phyloP scores from a whole-genome alignment of 768 basidiomycete species.

The Lactarius sp. region DNA sequence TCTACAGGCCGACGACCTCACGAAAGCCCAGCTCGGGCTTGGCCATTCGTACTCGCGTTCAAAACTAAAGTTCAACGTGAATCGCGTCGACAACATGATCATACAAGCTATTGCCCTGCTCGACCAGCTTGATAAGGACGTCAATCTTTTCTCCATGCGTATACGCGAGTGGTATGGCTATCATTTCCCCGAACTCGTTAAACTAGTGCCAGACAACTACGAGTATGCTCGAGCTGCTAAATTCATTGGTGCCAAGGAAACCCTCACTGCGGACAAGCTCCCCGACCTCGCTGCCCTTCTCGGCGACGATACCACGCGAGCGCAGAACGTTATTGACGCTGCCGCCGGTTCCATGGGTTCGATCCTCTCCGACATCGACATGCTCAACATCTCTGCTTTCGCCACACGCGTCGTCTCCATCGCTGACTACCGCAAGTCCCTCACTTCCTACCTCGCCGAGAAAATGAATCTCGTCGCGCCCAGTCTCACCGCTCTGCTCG shows the following conservation, averaged over 20 bases:
- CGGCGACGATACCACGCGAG: slow-evolving; percentile 78
- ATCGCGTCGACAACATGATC: slow-evolving; percentile 98
- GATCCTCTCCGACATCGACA: slow-evolving; percentile 84
- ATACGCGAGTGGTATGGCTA: slow-evolving; percentile 99
- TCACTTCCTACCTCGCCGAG: slow-evolving; percentile 82
- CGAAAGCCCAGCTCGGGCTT: slow-evolving; percentile 91
- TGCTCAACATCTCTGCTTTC: slow-evolving; percentile 93
- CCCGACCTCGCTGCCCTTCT: slow-evolving; percentile 73
- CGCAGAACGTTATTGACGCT: slow-evolving; percentile 93
- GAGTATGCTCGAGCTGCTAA: slow-evolving; percentile 83
- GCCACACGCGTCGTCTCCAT: slow-evolving; percentile 87
- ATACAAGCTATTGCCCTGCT: slow-evolving; percentile 98
- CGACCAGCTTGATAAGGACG: slow-evolving; percentile 98
- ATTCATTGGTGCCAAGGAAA: slow-evolving; percentile 88
- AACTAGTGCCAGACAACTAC: slow-evolving; percentile 89
- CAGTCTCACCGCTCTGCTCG: slow-evolving; percentile 83
- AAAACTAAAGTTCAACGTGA: slow-evolving; percentile 97
- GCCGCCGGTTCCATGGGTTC: slow-evolving; percentile 94
- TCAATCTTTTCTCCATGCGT: slow-evolving; percentile 98
- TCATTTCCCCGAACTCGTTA: slow-evolving; percentile 96
- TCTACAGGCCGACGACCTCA: slow-evolving; percentile 84
- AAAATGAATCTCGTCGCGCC: slow-evolving; percentile 99
- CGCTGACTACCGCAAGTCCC: slow-evolving; percentile 88
- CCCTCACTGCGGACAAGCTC: slow-evolving; percentile 71
- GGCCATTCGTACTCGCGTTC: slow-evolving; percentile 97